Evolutionary conservation across 345 rosid genomes (phyloP), one percentile per base, ranked within the genome.

Genomic region (Capsella bursapastoris): DNA sequence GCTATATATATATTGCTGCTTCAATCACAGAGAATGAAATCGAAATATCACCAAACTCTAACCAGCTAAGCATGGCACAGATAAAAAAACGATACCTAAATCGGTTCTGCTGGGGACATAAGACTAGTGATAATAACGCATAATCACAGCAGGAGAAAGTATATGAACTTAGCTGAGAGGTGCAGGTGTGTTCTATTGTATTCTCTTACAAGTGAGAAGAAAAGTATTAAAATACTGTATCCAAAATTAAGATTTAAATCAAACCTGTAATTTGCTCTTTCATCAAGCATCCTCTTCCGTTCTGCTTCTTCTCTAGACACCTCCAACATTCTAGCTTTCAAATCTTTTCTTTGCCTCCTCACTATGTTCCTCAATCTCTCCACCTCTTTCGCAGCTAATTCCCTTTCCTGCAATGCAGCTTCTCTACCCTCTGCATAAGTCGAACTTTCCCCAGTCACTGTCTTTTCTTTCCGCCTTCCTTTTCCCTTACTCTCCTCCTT

Each of bases 261-360:
- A 71, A 52, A 93, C 96, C 97, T 91, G 84, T 87, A 89, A 83
- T 89, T 88, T 8, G 95, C 83, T 40, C 91, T 87, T 73, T 91
- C 94, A 25, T 89, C 97, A 53, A 93, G 89, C 98, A 93, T 89
- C 76, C 97, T 82, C 84, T 91, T 93, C 67, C 98, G 68, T 77
- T 93, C 96, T 5, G 96, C 93, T 80, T 91, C 96, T 83, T 91
- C 98, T 80, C 94, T 88, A 0, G 97, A 85, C 28, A 91, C 85
- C 83, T 93, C 98, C 77, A 88, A 66, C 98, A 93, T 93, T 79
- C 90, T 88, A 8, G 97, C 85, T 70, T 78, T 85, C 80, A 93
- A 79, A 73, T 93, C 98, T 80, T 89, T 93, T 79, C 89, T 86
- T 73, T 89, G 94, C 83, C 96, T 84, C 83, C 86, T 78, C 68